Evolutionary conservation across 1,139 yeast genomes (phyloP).

Genomic region (Taphrina communis): DNA sequence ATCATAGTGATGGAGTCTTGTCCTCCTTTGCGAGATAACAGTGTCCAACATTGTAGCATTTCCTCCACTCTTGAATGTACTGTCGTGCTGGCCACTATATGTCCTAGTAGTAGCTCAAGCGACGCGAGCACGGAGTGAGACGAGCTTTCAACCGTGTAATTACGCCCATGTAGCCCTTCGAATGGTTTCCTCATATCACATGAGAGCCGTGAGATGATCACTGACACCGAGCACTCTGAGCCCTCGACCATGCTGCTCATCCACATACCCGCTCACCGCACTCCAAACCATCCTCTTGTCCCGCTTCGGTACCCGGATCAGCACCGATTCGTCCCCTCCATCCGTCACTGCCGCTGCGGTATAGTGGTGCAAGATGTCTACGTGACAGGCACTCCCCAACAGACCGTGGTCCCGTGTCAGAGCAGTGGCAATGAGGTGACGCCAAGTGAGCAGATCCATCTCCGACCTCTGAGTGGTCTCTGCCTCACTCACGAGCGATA

Average conservation of each 20-base stretch:
- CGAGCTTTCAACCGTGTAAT: too few species aligned
- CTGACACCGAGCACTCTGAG: conserved; percentile 19
- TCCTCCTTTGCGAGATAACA: too few species aligned
- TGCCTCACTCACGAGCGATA: neutral
- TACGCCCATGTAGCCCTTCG: too few species aligned
- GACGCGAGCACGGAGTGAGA: too few species aligned
- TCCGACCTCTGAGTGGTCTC: neutral
- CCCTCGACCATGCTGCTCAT: conserved; percentile 10
- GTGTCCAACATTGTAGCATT: too few species aligned
- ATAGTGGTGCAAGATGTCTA: conserved; percentile 19
- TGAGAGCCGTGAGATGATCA: conserved; percentile 21
- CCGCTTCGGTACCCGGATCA: conserved; percentile 9
- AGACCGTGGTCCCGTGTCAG: conserved; percentile 24
- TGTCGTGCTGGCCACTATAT: too few species aligned
- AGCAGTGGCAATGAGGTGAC: conserved; percentile 15
- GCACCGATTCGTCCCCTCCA: conserved; percentile 4
- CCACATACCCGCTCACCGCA: conserved; percentile 15
- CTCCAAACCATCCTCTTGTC: conserved; percentile 24
- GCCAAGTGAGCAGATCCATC: conserved; percentile 21
- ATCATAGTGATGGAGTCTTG: too few species aligned
- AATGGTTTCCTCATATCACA: neutral
- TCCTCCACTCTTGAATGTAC: too few species aligned
- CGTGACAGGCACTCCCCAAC: conserved; percentile 21
- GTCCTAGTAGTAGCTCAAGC: too few species aligned
- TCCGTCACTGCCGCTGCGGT: neutral